phyloP scores from a whole-genome alignment of 371 early-diverging fungal species.

The Coemansia sp. region DNA sequence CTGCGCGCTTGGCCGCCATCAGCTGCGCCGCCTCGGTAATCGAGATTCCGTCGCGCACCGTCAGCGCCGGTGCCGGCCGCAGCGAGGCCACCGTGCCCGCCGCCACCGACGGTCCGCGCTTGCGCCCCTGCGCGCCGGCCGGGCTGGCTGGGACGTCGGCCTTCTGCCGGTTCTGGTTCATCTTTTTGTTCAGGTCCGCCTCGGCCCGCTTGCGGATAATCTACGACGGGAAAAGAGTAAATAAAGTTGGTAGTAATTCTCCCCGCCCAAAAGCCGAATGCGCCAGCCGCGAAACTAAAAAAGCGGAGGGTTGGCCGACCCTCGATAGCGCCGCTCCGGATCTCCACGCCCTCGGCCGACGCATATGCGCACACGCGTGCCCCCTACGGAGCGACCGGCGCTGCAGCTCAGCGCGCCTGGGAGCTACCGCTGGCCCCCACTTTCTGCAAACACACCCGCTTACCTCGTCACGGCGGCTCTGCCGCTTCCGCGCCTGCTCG shows the following conservation, averaged over 20 bases:
- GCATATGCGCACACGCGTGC: no score
- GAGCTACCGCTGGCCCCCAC: no score
- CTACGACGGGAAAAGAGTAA: constrained; percentile 44
- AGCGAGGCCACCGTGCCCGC: constrained; percentile 89
- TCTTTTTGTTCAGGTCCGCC: constrained; percentile 69
- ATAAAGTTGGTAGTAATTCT: background rate
- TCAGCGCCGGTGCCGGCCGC: constrained; percentile 83
- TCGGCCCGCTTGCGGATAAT: constrained; percentile 76
- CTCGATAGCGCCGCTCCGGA: no score
- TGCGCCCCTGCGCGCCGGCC: constrained; percentile 27
- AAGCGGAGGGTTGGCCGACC: no score
- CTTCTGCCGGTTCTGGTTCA: constrained; percentile 45
- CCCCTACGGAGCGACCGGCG: background rate
- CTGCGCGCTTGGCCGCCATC: constrained; percentile 98
- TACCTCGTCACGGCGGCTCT: constrained; percentile 49
- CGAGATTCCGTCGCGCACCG: constrained; percentile 81
- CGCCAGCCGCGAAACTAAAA: background rate
- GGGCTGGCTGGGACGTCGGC: constrained; percentile 25
- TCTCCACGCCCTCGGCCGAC: no score
- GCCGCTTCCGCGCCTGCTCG: constrained; percentile 48
- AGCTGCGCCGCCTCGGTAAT: constrained; percentile 93
- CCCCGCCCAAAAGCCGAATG: background rate
- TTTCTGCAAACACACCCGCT: background rate
- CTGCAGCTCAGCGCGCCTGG: background rate
- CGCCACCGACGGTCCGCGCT: constrained; percentile 45